phyloP scores from a whole-genome alignment of 2,329 filamentous ascomycete species.

The Diaporthe capsici region DNA sequence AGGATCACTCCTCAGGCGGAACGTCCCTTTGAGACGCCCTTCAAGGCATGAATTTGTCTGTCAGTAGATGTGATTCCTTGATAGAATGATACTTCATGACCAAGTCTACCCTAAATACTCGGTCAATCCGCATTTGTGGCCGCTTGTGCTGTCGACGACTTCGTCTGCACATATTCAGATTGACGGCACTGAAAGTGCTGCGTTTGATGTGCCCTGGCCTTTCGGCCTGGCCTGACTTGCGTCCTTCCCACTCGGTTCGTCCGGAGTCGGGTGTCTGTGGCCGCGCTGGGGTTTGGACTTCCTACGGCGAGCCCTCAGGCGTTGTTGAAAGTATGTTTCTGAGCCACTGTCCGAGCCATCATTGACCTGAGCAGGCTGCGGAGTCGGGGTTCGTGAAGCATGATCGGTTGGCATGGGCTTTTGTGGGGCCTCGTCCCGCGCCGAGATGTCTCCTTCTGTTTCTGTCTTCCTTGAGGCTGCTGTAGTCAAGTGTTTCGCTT shows the following conservation, averaged over 20 bases:
- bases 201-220: neutral
- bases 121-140: neutral
- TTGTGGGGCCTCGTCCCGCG: neutral
- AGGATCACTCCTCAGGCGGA: constrained; percentile 89
- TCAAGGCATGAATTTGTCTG: constrained; percentile 48
- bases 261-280: neutral
- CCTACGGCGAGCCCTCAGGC: constrained; percentile 28
- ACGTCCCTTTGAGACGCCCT: constrained; percentile 79
- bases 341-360: constrained; percentile 35
- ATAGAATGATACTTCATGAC: neutral
- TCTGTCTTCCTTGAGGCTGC: no score
- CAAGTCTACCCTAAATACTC: neutral
- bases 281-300: constrained; percentile 12
- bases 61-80: neutral
- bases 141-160: neutral
- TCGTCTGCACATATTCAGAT: neutral
- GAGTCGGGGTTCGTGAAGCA: neutral
- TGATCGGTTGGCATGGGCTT: neutral
- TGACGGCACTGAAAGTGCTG: constrained; percentile 19
- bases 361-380: neutral
- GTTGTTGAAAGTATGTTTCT: constrained; percentile 37
- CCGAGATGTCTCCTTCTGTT: no score
- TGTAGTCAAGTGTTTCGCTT: neutral
- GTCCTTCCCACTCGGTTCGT: neutral
- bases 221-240: constrained; percentile 5